Conservation (phyloP, 495 filamentous ascomycete species). For the Penicillium argentinense region DNA sequence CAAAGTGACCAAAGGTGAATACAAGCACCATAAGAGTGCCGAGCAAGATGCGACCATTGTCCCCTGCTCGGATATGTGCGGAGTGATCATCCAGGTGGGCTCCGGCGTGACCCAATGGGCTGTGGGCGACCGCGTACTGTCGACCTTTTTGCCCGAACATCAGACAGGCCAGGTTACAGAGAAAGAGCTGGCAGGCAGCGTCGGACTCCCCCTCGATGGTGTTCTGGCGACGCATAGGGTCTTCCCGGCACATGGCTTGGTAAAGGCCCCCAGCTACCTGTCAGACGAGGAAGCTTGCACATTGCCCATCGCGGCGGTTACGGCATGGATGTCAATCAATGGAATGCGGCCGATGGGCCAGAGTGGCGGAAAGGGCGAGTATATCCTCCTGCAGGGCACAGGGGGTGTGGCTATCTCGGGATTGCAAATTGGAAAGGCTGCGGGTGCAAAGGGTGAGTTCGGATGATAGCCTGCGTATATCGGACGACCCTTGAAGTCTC, state of each 20-base stretch:
- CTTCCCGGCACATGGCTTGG: slow-evolving; percentile 66
- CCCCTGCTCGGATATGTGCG: slow-evolving; percentile 73
- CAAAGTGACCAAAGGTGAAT: slow-evolving; percentile 54
- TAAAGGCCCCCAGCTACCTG: slow-evolving; percentile 61
- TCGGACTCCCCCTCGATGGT: slow-evolving; percentile 69
- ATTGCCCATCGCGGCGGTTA: slow-evolving; percentile 69
- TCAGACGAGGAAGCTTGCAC: slow-evolving; percentile 63
- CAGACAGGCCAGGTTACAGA: slow-evolving; percentile 58
- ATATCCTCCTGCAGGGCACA: slow-evolving; percentile 73
- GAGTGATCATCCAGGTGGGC: slow-evolving; percentile 65
- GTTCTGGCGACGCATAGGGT: slow-evolving; percentile 66
- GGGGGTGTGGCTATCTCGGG: slow-evolving; percentile 78
- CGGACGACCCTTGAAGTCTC: neutral
- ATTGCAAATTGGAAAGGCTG: slow-evolving; percentile 78
- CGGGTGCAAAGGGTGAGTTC: slow-evolving; percentile 59
- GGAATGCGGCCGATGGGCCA: slow-evolving; percentile 57
- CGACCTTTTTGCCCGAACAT: slow-evolving; percentile 76
- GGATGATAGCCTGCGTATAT: neutral
- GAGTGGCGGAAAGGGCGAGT: slow-evolving; percentile 63
- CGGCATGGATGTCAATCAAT: slow-evolving; percentile 81
- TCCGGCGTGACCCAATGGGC: slow-evolving; percentile 61
- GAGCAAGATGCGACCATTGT: slow-evolving; percentile 53
- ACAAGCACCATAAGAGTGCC: slow-evolving; percentile 52
- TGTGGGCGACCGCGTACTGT: slow-evolving; percentile 69
- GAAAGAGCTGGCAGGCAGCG: slow-evolving; percentile 47